phyloP scores from a whole-genome alignment of 352 stramenopile species.

The Phytopythium ostracodes region DNA sequence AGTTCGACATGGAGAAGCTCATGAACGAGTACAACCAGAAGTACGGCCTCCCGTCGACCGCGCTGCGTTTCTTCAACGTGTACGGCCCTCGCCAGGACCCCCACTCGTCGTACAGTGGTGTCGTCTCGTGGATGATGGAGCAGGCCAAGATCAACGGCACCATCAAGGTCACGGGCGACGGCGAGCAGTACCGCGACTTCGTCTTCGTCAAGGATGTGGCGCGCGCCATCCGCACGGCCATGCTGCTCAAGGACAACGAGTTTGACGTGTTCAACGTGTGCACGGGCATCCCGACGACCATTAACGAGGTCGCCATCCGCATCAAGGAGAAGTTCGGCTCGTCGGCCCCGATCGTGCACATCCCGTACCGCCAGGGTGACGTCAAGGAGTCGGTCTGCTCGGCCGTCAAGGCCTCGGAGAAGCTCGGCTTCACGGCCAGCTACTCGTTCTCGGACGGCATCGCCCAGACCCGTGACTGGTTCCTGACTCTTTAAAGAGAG shows the following conservation, averaged over 20 bases:
- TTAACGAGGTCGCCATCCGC: constrained; percentile 55
- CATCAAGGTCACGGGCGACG: constrained; percentile 72
- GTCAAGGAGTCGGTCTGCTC: constrained; percentile 83
- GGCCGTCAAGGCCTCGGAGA: constrained; percentile 51
- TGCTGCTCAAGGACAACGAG: constrained; percentile 57
- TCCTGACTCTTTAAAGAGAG: constrained; percentile 30
- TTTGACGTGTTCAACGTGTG: constrained; percentile 87
- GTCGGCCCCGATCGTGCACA: constrained; percentile 58
- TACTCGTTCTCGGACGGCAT: constrained; percentile 71
- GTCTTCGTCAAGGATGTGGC: constrained; percentile 85
- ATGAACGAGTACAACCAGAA: constrained; percentile 70
- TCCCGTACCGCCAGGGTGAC: constrained; percentile 66
- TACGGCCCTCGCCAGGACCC: constrained; percentile 80
- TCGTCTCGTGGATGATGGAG: constrained; percentile 87
- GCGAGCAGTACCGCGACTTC: constrained; percentile 82
- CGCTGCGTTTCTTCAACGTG: constrained; percentile 84
- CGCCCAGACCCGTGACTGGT: constrained; percentile 74
- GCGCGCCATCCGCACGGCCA: constrained; percentile 72
- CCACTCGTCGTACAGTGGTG: constrained; percentile 79
- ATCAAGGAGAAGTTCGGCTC: constrained; percentile 73
- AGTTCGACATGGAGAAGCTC: constrained; percentile 83
- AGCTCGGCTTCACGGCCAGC: constrained; percentile 66
- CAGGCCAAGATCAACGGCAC: constrained; percentile 80
- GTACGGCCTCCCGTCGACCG: constrained; percentile 68
- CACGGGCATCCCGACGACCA: constrained; percentile 67